Base-by-base conservation (phyloP, 371 early-diverging fungal species). In the Syncephalastrum sp. region DNA sequence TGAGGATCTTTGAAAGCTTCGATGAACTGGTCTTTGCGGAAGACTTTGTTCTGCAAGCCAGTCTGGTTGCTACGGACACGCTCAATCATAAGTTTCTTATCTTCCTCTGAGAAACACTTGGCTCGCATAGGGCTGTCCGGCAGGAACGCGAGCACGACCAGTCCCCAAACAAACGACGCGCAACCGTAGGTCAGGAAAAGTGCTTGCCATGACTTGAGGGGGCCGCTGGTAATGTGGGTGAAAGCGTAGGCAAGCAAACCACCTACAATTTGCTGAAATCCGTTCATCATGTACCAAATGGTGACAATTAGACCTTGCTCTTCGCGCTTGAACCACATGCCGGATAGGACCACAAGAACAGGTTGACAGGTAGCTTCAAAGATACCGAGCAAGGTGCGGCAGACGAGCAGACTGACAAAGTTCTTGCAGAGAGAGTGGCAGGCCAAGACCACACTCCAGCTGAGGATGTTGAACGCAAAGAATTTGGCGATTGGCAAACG, bases 261-360 rank as follows among this genome's bases (percentile, higher is more conserved):
- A 27, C 66, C 66, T 7, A 65, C 66, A 17, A 65, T 65, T 50
- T 65, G 66, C 38, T 65, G 66, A 43, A 61, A 61, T 10, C 66
- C 66, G 4, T 65, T 65, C 66, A 65, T 65, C 54, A 65, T 61
- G 24, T 61, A 65, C 66, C 66, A 91, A 42, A 84, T 56, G 3
- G 87, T 88, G 13, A 87, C 79, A 44, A 92, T 85, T 53, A 79
- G 69, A 4, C 88, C 85, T 65, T 84, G 84, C 68, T 94, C 93
- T n/a, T 74, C 62, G n/a, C 78, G 68, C 13, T 64, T 70, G 50
- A 75, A 81, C 73, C 75, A 82, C 23, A 82, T 65, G n/a, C 58
- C 49, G 1, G 66, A 65, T 15, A 65, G 27, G 13, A 57, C 42
- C 14, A 65, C 47, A 25, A 65, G 52, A n/a, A 42, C 53, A 10